Base-by-base conservation (phyloP, 2,329 filamentous ascomycete species). In the Epichloe sp. region DNA sequence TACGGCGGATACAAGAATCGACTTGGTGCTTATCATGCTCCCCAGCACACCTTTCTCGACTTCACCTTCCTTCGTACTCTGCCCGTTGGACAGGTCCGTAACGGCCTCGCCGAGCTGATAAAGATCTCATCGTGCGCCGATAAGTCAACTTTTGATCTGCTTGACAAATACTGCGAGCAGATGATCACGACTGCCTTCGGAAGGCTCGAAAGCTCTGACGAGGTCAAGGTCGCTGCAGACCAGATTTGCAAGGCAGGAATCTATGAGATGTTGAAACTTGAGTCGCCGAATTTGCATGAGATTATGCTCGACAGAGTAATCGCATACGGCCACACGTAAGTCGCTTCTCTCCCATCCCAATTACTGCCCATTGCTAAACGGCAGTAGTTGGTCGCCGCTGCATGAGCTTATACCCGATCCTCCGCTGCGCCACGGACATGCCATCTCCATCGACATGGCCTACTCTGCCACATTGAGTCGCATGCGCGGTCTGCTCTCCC, bases 1-100 rank as follows among this genome's bases (percentile, higher is more conserved):
- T 86, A 86, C 59, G 82, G 81, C 62, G 79, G 82, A 63, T 85
- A 86, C 72, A 87, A 87, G 73, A 87, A 87, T 68, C 74, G 82
- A 12, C 75, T 87, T 0, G 83, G 83, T 31, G 83, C 83, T 4
- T 87, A 87, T 62, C 83, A 87, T 60, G 83, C 83, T 0, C 83
- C 84, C 0, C 73, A 79, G 46, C 80, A 84, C 61, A 87, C 83
- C 0, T 86, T 87, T 70, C 75, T 87, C 44, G 83, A 87, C 64
- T 87, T 86, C 63, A 77, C 74, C 15, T 87, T 87, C 66, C 70
- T 86, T n/a, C 78, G 79, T 44, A 84, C 80, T 1, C 70, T 87
- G 0, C 82, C 83, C 0, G 73, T 73, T 10, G 78, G 80, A 2
- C 83, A 87, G 63, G 82, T 87, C 60, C 74, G 83, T 52, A 86